phyloP scores from a whole-genome alignment of 2,329 filamentous ascomycete genomes.

The Alternaria gansuensis region DNA sequence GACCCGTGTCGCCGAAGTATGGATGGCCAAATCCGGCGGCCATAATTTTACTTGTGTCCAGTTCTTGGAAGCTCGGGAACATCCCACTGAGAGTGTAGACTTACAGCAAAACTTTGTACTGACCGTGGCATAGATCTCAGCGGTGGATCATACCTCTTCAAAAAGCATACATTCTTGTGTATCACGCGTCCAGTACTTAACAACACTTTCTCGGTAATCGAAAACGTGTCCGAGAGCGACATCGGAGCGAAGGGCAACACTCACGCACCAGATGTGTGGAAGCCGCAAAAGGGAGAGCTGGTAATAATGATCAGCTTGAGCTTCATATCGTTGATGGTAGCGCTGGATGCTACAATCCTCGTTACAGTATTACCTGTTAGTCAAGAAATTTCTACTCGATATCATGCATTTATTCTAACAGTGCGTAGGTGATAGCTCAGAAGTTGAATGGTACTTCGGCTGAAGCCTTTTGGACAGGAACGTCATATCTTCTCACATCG shows the following conservation, averaged over 20 bases:
- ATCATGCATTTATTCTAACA: background rate
- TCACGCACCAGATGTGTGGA: conserved; percentile 17
- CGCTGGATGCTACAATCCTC: conserved; percentile 44
- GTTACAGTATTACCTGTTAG: conserved; percentile 43
- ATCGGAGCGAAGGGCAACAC: conserved; percentile 25
- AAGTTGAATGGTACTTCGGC: conserved; percentile 36
- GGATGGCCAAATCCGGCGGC: background rate
- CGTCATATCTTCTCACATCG: conserved; percentile 72
- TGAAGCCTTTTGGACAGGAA: conserved; percentile 75
- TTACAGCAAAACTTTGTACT: background rate
- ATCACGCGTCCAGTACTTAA: conserved; percentile 9
- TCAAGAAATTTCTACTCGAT: background rate
- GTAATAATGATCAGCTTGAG: conserved; percentile 44
- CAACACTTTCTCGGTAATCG: conserved; percentile 3
- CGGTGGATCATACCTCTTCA: background rate
- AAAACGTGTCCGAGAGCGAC: conserved; percentile 7
- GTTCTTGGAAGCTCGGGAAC: background rate
- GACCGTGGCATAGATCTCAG: background rate
- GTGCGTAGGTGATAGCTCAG: conserved; percentile 34
- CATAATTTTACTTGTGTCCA: background rate
- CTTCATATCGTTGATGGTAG: conserved; percentile 42
- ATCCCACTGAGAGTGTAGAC: background rate
- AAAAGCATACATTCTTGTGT: background rate
- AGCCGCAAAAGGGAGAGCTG: conserved; percentile 26
- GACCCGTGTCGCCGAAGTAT: background rate